Evolutionary conservation across 306 rosid genomes (phyloP), one percentile per base, ranked within the genome.

Genomic region (Lathyrus aphaca): DNA sequence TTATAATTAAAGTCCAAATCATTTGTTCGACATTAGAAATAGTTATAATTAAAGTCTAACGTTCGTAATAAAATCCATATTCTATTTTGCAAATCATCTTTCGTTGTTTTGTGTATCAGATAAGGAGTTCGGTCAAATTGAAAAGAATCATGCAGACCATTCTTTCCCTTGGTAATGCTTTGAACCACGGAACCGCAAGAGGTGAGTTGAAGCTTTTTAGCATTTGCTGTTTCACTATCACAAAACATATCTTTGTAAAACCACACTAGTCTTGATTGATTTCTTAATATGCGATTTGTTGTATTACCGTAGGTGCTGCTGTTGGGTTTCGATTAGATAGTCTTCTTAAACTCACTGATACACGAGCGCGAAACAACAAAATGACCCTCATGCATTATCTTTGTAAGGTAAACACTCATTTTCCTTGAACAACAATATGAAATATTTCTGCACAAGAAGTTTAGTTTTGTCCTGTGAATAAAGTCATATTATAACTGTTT

Each of bases 351-450:
- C 99, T 95, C 73, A 85, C 92, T 5, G 99, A 95, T 70, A 95
- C 95, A 53, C 86, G 99, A 40, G 87, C 97, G 59, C 87, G 84
- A 74, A 95, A 95, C 80, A 95, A 54, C 78, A 95, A 89, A 86
- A 91, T 87, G 96, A 95, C 99, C 76, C 97, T 95, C 74, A 91
- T 95, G 99, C 99, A 95, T 80, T 91, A 95, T 82, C 97, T 95
- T 78, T 95, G 99, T 64, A 95, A 95, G 99, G 99, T 95, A 86
- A 82, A 64, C 73, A 66, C 58, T 21, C 43, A 15, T n/a, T 49
- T 15, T 57, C 69, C 59, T 78, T 48, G 30, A 39, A 46, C 58
- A 32, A 17, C 27, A 54, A 69, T 10, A 37, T 62, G 49, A 37
- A 68, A 16, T 56, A 6, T 32, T 46, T 63, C 32, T 19, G 49